These are phyloP conservation scores for Wallacemonas collosoma DNA, from an alignment of 208 protist genomes.

Conservation along the genomic window DNA sequence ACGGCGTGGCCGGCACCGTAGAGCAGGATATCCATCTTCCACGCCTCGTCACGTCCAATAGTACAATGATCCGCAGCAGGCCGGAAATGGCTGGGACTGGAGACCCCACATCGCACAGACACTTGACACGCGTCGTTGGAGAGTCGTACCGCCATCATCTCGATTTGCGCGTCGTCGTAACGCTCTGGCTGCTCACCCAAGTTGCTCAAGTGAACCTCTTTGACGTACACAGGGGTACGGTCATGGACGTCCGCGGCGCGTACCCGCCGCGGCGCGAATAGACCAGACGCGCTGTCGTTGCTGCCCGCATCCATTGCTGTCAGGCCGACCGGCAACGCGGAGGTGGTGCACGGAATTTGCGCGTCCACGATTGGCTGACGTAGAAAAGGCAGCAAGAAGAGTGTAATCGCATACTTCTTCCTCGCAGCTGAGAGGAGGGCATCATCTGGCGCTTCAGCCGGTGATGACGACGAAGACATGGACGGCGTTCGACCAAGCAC, in stretches of 20 bases:
- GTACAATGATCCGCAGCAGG: constrained; percentile 14
- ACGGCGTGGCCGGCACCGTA: constrained; percentile 39
- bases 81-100: not conserved
- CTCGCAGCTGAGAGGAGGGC: constrained; percentile 22
- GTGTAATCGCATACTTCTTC: constrained; percentile 44
- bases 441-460: not conserved
- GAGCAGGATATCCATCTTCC: constrained; percentile 47
- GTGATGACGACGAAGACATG: not conserved
- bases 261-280: constrained; percentile 26
- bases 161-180: constrained; percentile 31
- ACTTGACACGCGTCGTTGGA: constrained; percentile 55
- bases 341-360: constrained; percentile 27
- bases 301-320: constrained; percentile 13
- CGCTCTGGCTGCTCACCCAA: constrained; percentile 27
- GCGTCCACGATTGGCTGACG: constrained; percentile 28
- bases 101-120: constrained; percentile 29
- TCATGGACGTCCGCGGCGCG: constrained; percentile 22
- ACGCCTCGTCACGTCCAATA: constrained; percentile 19
- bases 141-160: constrained; percentile 36
- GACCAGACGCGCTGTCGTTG: constrained; percentile 21
- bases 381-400: constrained; percentile 44
- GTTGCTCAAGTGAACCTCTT: constrained; percentile 29
- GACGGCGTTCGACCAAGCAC: not conserved
- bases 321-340: constrained; percentile 19
- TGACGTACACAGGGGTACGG: constrained; percentile 30